Evolutionary conservation across 2,329 filamentous ascomycete genomes (phyloP).

Genomic region (Pyricularia pennisetigena): DNA sequence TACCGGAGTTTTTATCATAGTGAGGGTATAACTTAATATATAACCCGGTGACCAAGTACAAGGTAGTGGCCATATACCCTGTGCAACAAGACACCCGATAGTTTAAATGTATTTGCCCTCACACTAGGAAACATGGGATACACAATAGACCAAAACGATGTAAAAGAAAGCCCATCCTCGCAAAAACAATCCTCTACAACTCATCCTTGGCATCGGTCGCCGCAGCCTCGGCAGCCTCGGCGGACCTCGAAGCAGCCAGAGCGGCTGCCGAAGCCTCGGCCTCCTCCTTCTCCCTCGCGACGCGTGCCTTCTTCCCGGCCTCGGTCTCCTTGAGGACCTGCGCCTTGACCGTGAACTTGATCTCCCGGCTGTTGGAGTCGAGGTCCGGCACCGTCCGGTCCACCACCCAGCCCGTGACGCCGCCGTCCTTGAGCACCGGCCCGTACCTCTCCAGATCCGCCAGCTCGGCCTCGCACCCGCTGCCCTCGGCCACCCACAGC

Average conservation of each 20-base stretch:
- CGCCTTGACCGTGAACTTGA: conserved; percentile 11
- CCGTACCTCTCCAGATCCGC: conserved; percentile 19
- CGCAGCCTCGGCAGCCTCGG: not conserved
- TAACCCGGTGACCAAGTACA: not conserved
- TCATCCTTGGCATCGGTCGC: conserved; percentile 1
- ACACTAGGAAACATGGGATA: not conserved
- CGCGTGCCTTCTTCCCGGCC: not conserved
- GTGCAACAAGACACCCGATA: not conserved
- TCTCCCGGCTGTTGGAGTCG: conserved; percentile 20
- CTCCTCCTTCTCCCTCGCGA: conserved; percentile 1
- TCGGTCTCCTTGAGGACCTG: conserved; percentile 9
- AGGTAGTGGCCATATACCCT: not conserved
- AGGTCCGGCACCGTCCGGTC: conserved; percentile 36
- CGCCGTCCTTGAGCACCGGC: conserved; percentile 17
- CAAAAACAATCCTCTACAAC: not conserved
- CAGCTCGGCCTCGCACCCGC: conserved; percentile 30
- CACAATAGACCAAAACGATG: not conserved
- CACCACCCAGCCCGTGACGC: conserved; percentile 42
- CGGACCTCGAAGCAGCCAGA: not conserved
- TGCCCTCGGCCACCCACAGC: conserved; percentile 35
- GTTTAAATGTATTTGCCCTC: not conserved
- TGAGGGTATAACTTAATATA: not conserved
- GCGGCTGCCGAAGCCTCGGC: not conserved
- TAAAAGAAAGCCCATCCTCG: not conserved
- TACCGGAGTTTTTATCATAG: not conserved